Evolutionary conservation across 352 stramenopile genomes (phyloP).

Genomic region (Globisporangium perplexum): DNA sequence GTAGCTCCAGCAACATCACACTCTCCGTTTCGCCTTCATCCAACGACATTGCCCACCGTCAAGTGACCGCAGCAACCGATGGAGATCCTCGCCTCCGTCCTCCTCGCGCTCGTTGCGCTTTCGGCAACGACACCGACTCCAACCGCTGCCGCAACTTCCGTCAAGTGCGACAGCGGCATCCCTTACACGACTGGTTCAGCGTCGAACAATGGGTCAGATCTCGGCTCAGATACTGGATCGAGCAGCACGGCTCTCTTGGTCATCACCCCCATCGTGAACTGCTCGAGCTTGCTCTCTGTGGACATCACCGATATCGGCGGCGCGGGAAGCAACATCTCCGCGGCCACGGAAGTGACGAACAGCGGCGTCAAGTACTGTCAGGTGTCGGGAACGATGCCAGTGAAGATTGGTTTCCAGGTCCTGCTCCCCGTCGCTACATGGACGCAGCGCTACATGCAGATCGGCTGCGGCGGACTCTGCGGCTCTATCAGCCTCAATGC

Average conservation of each 20-base stretch:
- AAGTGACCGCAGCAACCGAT: not conserved
- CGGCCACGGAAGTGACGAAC: not conserved
- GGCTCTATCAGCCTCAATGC: conserved; percentile 23
- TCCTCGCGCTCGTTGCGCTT: not conserved
- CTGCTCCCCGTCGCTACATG: conserved; percentile 27
- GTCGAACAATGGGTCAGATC: not conserved
- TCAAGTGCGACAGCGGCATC: not conserved
- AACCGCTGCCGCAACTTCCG: not conserved
- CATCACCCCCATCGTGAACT: not conserved
- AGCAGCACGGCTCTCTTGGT: not conserved
- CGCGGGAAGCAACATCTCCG: not conserved
- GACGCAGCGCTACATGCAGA: conserved; percentile 37
- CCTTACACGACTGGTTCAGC: not conserved
- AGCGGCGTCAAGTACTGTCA: not conserved
- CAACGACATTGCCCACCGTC: not conserved
- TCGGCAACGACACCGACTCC: not conserved
- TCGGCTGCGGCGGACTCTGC: conserved; percentile 31
- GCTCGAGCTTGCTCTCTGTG: not conserved
- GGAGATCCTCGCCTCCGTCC: not conserved
- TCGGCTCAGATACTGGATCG: not conserved
- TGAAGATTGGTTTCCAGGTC: conserved; percentile 19
- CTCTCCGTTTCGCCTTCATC: not conserved
- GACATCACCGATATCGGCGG: not conserved
- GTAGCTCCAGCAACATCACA: not conserved
- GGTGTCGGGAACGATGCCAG: not conserved